Evolutionary conservation across 2,329 filamentous ascomycete genomes (phyloP), one percentile per base, ranked within the genome.

Genomic region (Chaetomium olivaceum): DNA sequence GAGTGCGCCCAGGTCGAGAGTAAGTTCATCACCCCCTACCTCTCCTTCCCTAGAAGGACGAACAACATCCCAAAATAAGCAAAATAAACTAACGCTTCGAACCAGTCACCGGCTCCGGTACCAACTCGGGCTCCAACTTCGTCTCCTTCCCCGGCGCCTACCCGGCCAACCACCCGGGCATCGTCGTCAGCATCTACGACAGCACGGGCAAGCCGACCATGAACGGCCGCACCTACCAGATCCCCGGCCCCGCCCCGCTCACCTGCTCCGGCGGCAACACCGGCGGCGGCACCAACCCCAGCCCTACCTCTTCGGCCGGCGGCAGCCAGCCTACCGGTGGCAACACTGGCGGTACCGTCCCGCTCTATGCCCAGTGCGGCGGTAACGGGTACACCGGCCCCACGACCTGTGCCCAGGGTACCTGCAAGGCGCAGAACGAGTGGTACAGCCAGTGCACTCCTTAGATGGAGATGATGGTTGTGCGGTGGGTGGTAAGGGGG

Each of bases 101-200:
- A 57, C 16, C 31, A 57, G 58, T 73, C 36, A 72, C 71, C 7
- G 71, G 71, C 56, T 69, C 68, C 8, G 78, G 78, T 7, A 74
- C 61, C 27, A 73, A 70, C 65, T 63, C 67, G 16, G 71, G 69
- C 27, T 67, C 69, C n/a, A 65, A 71, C 68, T 68, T 71, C 8
- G 76, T 77, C 57, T 73, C 70, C 62, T 78, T 79, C 71, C 77
- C 77, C 4, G 77, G 76, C 6, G 74, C 74, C 2, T 79, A 79
- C 71, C 67, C 69, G 23, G 65, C 72, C n/a, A 73, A 60, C 61
- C 71, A 79, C 65, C 74, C 77, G 1, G 76, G 76, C 50, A 76
- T 79, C 58, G 63, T 72, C 5, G 31, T 78, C 56, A 73, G 59
- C 67, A 78, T 79, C 65, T 77, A 79, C 67, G 74, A 74, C 61